Percentiles rank a stretch among this genome's conserved stretches.
phyloP scores from a whole-genome alignment of 1,284 basidiomycete species.

The Hemileia vastatrix region DNA sequence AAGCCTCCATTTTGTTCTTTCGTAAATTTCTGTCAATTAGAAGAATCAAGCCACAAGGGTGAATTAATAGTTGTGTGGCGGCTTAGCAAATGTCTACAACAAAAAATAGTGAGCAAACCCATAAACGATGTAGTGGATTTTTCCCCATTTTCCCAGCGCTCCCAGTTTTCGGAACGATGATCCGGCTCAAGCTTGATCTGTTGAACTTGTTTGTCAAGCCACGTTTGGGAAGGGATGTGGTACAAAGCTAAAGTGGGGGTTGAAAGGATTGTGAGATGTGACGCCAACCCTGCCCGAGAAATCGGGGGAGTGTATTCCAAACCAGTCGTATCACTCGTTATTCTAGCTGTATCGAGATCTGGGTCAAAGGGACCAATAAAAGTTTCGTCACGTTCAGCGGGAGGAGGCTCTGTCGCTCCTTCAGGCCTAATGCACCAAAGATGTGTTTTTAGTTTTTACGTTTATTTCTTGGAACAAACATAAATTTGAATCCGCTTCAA shows the following conservation, averaged over 20 bases:
- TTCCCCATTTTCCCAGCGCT: slow-evolving; percentile 13
- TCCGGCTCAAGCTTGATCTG: background rate
- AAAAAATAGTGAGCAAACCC: background rate
- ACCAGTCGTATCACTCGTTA: background rate
- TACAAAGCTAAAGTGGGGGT: slow-evolving; percentile 11
- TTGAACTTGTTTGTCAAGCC: slow-evolving; percentile 4
- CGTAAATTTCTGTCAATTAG: slow-evolving; percentile 1
- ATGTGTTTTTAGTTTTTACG: background rate
- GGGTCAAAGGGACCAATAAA: slow-evolving; percentile 6
- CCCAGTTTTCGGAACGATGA: background rate
- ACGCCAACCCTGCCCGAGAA: slow-evolving; percentile 7
- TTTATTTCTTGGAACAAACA: too few species aligned
- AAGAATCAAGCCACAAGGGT: background rate
- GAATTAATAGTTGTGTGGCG: background rate
- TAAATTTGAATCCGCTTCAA: too few species aligned
- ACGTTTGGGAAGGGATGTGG: background rate
- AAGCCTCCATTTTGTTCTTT: slow-evolving; percentile 4
- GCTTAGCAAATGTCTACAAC: background rate
- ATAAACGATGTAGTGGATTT: background rate
- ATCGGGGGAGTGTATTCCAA: slow-evolving; percentile 1
- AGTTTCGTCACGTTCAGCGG: too few species aligned
- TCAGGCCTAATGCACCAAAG: too few species aligned
- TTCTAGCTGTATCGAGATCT: background rate
- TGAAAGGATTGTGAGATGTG: slow-evolving; percentile 2
- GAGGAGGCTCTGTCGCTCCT: background rate